phyloP scores from a whole-genome alignment of 768 basidiomycete species.

The Amanita muscaria region DNA sequence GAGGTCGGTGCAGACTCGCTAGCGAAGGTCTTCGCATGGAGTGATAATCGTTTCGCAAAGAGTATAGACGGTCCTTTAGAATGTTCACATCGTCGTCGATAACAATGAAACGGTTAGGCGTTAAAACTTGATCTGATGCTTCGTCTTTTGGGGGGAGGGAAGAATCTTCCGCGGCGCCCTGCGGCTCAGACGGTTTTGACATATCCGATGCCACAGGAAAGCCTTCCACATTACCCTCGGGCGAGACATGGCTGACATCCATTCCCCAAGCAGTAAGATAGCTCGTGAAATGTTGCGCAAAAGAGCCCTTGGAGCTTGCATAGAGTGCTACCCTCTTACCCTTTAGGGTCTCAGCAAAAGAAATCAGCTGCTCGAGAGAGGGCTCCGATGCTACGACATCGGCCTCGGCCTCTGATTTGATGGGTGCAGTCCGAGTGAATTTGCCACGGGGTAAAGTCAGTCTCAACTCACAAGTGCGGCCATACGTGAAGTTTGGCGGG shows the following conservation, averaged over 20 bases:
- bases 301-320: slow-evolving; percentile 78
- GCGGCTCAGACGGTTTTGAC: slow-evolving; percentile 4
- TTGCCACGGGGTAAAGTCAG: slow-evolving; percentile 57
- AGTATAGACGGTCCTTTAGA: slow-evolving; percentile 65
- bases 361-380: slow-evolving; percentile 63
- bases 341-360: slow-evolving; percentile 74
- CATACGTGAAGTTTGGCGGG: slow-evolving; percentile 30
- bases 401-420: slow-evolving; percentile 19
- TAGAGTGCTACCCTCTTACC: slow-evolving; percentile 81
- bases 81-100: slow-evolving; percentile 89
- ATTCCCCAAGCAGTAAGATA: slow-evolving; percentile 94
- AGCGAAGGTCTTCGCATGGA: slow-evolving; percentile 51
- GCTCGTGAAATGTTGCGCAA: slow-evolving; percentile 87
- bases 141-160: background rate
- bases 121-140: background rate
- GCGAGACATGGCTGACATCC: slow-evolving; percentile 77
- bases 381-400: slow-evolving; percentile 65
- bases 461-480: slow-evolving; percentile 57
- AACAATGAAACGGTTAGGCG: slow-evolving; percentile 58
- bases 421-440: slow-evolving; percentile 28
- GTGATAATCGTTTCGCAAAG: slow-evolving; percentile 48
- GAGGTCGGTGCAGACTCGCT: slow-evolving; percentile 57
- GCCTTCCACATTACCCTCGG: slow-evolving; percentile 44
- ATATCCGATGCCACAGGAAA: slow-evolving; percentile 8
- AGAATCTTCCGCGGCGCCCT: background rate